phyloP scores from a whole-genome alignment of 1,139 yeast species.

The Blastobotrys illinoisensis region DNA sequence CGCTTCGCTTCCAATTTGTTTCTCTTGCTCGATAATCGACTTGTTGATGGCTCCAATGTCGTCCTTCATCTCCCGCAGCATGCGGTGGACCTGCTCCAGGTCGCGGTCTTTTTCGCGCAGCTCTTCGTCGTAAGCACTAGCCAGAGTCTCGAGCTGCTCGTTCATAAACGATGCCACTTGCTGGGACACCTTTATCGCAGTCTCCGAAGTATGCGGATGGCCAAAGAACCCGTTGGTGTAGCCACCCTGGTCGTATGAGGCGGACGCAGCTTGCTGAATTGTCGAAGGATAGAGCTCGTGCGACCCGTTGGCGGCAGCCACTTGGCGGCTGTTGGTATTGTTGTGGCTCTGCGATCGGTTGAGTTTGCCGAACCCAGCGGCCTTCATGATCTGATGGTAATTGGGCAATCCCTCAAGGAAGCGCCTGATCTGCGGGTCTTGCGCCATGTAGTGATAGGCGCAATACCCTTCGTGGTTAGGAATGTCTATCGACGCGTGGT shows the following conservation, averaged over 20 bases:
- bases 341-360: not conserved
- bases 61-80: conserved; percentile 37
- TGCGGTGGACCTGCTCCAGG: conserved; percentile 40
- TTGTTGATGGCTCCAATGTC: conserved; percentile 35
- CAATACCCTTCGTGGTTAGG: conserved; percentile 67
- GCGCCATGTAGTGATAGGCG: conserved; percentile 64
- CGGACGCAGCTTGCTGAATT: not conserved
- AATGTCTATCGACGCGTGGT: conserved; percentile 68
- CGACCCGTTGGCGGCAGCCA: not conserved
- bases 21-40: conserved; percentile 30
- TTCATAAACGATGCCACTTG: conserved; percentile 39
- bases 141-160: conserved; percentile 47
- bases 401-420: conserved; percentile 7
- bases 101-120: conserved; percentile 47
- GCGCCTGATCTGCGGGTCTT: conserved; percentile 35
- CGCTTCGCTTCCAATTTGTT: conserved; percentile 31
- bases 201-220: conserved; percentile 37
- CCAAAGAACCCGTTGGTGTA: conserved; percentile 4
- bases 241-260: not conserved
- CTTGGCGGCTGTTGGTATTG: not conserved
- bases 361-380: not conserved
- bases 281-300: not conserved
- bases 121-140: conserved; percentile 51
- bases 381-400: not conserved
- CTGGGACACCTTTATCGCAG: conserved; percentile 48